phyloP scores from a whole-genome alignment of 345 rosid genomes.

The Eucalyptus microcorys region DNA sequence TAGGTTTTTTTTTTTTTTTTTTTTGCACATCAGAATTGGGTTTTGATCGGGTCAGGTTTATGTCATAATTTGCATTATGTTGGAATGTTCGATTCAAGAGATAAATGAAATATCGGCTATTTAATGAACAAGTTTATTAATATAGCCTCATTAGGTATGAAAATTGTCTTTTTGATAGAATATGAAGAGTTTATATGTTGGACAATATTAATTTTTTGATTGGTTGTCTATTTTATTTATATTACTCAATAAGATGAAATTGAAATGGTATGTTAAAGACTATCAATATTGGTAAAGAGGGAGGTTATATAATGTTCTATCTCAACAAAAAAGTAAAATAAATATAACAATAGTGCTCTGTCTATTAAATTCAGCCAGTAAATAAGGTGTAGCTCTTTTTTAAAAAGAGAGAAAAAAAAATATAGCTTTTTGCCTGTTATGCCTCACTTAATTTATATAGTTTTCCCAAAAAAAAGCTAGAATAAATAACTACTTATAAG shows the following conservation, averaged over 20 bases:
- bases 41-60: rapidly evolving
- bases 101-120: background rate
- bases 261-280: too few species aligned
- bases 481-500: background rate
- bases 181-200: background rate
- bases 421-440: background rate
- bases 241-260: too few species aligned
- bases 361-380: too few species aligned
- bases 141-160: background rate
- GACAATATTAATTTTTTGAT: too few species aligned
- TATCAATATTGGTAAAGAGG: too few species aligned
- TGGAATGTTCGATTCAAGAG: background rate
- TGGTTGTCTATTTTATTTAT: too few species aligned
- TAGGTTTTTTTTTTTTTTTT: background rate
- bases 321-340: too few species aligned
- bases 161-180: background rate
- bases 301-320: too few species aligned
- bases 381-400: background rate
- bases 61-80: too few species aligned
- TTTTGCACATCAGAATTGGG: background rate
- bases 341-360: rapidly evolving
- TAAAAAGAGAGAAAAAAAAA: too few species aligned
- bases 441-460: background rate
- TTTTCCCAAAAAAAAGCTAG: background rate
- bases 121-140: background rate